phyloP scores from a whole-genome alignment of 202 grass and related monocot genomes.

The Carex sylvatica region DNA sequence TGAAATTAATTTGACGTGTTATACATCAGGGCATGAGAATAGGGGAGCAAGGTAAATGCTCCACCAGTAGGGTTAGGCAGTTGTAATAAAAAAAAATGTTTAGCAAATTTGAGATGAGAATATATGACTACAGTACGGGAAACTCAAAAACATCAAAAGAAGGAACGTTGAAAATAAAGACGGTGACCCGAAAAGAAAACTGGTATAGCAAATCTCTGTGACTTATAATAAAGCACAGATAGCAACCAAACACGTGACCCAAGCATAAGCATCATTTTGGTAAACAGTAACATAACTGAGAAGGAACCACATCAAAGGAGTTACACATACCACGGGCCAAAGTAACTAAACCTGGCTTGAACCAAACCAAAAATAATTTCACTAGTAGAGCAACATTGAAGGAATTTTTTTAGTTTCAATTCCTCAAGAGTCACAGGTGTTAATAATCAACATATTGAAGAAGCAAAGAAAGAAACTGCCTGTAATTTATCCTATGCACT shows the following conservation, averaged over 20 bases:
- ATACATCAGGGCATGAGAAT: not conserved
- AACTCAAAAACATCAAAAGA: not conserved
- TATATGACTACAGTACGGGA: not conserved
- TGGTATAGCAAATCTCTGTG: not conserved
- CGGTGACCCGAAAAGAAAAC: not conserved
- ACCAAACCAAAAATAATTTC: not conserved
- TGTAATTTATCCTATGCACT: not conserved
- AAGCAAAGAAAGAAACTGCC: not conserved
- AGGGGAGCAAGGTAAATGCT: not conserved
- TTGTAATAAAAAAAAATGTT: not conserved
- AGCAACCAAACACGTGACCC: not conserved
- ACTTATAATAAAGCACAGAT: not conserved
- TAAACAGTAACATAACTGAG: not conserved
- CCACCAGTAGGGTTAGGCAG: not conserved
- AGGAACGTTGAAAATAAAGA: not conserved
- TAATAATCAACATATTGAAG: not conserved
- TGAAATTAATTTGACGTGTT: slow-evolving; percentile 7
- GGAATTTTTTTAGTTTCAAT: not conserved
- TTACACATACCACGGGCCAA: not conserved
- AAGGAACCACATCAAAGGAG: not conserved
- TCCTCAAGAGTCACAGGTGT: not conserved
- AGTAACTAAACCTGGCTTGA: not conserved
- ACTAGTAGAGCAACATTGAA: not conserved
- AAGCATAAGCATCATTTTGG: not conserved
- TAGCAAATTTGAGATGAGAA: not conserved